These are phyloP conservation scores for Dothideomycetes sp. DNA, from an alignment of 2,329 filamentous ascomycete species.

Conservation along the genomic window DNA sequence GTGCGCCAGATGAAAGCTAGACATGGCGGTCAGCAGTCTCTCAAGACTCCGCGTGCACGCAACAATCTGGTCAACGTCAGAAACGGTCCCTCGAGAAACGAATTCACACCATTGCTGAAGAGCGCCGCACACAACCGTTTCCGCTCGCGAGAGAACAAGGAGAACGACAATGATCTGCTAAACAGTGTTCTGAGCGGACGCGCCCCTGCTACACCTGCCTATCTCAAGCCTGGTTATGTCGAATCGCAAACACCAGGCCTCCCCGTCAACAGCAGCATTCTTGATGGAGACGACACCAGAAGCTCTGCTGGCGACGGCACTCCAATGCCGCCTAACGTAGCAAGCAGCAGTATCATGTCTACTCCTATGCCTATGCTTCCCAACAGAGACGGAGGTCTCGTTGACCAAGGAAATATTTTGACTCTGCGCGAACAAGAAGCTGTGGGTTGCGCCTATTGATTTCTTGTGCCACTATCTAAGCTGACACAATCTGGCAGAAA, in stretches of 20 bases:
- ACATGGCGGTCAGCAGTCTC: constrained; percentile 42
- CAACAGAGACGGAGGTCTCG: constrained; percentile 55
- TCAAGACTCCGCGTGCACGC: constrained; percentile 67
- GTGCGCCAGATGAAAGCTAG: constrained; percentile 65
- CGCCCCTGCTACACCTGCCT: constrained; percentile 57
- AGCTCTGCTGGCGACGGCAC: constrained; percentile 60
- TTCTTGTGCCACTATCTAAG: neutral
- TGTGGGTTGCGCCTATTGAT: constrained; percentile 37
- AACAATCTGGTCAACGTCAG: constrained; percentile 61
- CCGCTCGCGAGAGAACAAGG: constrained; percentile 20
- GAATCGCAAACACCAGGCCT: constrained; percentile 63
- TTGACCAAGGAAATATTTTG: constrained; percentile 81
- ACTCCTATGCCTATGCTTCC: constrained; percentile 69
- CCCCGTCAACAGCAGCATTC: constrained; percentile 66
- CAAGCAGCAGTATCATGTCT: constrained; percentile 68
- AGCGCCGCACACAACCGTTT: constrained; percentile 64
- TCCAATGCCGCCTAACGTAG: constrained; percentile 65
- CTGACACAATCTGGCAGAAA: constrained; percentile 36
- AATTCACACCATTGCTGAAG: constrained; percentile 93
- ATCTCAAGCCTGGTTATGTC: constrained; percentile 51
- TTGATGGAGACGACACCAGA: constrained; percentile 51
- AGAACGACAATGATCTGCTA: constrained; percentile 16
- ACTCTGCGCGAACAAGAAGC: constrained; percentile 92
- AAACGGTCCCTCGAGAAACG: constrained; percentile 51
- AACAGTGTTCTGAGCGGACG: constrained; percentile 34